These are phyloP conservation scores for Scheffersomyces parashehatae DNA, from an alignment of 1,139 yeast genomes.

Conservation along the genomic window DNA sequence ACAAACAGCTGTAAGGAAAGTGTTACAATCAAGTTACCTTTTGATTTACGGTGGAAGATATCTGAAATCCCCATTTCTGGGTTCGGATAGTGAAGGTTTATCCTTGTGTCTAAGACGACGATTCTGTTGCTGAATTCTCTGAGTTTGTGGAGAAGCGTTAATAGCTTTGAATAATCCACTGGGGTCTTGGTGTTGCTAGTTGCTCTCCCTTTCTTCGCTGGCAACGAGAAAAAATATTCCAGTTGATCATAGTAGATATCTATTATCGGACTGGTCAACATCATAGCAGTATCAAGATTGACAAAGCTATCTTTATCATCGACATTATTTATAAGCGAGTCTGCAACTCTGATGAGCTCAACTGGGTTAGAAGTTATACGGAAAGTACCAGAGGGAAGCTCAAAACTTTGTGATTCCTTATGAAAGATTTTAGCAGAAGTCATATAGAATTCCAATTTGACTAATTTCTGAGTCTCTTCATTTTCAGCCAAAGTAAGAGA, in stretches of 20 bases:
- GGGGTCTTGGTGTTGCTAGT: constrained; percentile 2
- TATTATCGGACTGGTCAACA: constrained; percentile 33
- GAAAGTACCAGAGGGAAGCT: constrained; percentile 37
- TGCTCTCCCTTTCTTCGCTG: constrained; percentile 5
- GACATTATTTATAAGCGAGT: constrained; percentile 12
- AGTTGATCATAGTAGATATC: constrained; percentile 44
- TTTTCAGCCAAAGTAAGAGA: constrained; percentile 14
- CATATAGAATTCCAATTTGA: constrained; percentile 17
- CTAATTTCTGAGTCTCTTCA: constrained; percentile 10
- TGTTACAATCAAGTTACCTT: constrained; percentile 27
- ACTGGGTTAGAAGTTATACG: constrained; percentile 12
- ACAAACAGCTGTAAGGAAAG: constrained; percentile 26
- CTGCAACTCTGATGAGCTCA: constrained; percentile 8
- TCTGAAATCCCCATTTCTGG: constrained; percentile 9
- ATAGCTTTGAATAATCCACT: background rate
- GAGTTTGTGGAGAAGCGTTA: constrained; percentile 14
- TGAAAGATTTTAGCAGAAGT: constrained; percentile 34
- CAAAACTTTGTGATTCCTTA: constrained; percentile 32
- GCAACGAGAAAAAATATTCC: constrained; percentile 13
- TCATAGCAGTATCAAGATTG: constrained; percentile 11
- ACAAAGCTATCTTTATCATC: constrained; percentile 9
- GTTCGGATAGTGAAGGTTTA: constrained; percentile 34
- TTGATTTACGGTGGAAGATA: constrained; percentile 29
- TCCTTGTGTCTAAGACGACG: constrained; percentile 32
- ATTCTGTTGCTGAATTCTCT: constrained; percentile 26